phyloP scores from a whole-genome alignment of 2,329 filamentous ascomycete species.

The Magnaporthiopsis rhizophila region DNA sequence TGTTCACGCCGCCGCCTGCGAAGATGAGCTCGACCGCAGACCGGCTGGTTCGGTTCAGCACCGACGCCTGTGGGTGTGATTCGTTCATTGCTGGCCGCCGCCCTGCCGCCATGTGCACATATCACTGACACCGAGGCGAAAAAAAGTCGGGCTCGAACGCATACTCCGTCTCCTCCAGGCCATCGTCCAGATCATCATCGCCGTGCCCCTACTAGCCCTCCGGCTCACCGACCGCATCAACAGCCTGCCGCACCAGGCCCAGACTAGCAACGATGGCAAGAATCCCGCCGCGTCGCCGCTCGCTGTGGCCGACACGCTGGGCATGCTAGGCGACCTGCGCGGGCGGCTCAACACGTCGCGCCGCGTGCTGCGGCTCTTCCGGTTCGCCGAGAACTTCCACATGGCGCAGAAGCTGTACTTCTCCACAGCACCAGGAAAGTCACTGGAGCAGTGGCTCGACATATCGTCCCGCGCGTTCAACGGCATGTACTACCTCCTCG shows the following conservation, averaged over 20 bases:
- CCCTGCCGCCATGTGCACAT: not conserved
- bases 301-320: slow-evolving; percentile 21
- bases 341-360: slow-evolving; percentile 40
- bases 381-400: slow-evolving; percentile 54
- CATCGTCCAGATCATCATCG: slow-evolving; percentile 37
- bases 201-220: slow-evolving; percentile 29
- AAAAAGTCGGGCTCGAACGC: slow-evolving; percentile 48
- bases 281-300: slow-evolving; percentile 8
- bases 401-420: slow-evolving; percentile 37
- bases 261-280: slow-evolving; percentile 8
- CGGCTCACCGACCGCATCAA: slow-evolving; percentile 3
- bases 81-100: not conserved
- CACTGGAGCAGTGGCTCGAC: slow-evolving; percentile 39
- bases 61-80: slow-evolving; percentile 33
- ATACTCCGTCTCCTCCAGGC: slow-evolving; percentile 51
- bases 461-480: slow-evolving; percentile 50
- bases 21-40: slow-evolving; percentile 14
- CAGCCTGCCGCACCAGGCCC: slow-evolving; percentile 13
- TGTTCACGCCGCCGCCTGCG: not conserved
- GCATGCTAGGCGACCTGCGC: slow-evolving; percentile 23
- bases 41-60: slow-evolving; percentile 35
- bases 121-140: not conserved
- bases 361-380: slow-evolving; percentile 60
- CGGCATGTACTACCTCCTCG: slow-evolving; percentile 60
- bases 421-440: slow-evolving; percentile 13